Conservation (phyloP, 2,329 filamentous ascomycete genomes). For the Aspergillus calidoustus region DNA sequence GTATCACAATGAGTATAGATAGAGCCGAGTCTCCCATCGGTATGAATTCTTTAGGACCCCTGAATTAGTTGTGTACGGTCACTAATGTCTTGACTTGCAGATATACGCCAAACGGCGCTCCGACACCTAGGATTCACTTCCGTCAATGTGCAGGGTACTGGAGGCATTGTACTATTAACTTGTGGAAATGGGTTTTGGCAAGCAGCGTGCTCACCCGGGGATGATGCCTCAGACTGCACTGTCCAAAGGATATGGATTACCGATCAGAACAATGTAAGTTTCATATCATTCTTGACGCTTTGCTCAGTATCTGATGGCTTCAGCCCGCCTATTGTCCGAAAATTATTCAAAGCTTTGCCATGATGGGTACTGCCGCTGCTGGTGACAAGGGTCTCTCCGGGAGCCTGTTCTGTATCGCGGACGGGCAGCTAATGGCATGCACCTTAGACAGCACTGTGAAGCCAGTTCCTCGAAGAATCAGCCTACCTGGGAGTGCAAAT, state of each 20-base stretch:
- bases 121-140: conserved; percentile 43
- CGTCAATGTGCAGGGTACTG: conserved; percentile 39
- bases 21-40: conserved; percentile 31
- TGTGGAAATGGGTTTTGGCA: conserved; percentile 47
- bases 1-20: conserved; percentile 31
- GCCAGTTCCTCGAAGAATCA: conserved; percentile 46
- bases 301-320: conserved; percentile 20
- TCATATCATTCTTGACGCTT: neutral
- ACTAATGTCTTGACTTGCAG: conserved; percentile 26
- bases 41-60: conserved; percentile 19
- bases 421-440: conserved; percentile 53
- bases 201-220: conserved; percentile 33
- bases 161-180: conserved; percentile 37
- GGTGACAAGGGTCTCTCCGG: conserved; percentile 39
- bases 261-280: conserved; percentile 47
- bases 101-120: conserved; percentile 35
- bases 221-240: conserved; percentile 30
- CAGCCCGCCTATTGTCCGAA: conserved; percentile 46
- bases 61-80: conserved; percentile 19
- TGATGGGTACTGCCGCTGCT: conserved; percentile 35
- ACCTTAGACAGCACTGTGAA: conserved; percentile 49
- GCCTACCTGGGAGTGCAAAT: conserved; percentile 47
- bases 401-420: conserved; percentile 54
- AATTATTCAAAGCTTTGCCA: conserved; percentile 40
- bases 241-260: conserved; percentile 47